These are phyloP conservation scores for Pseudozyma flocculosa DNA, from an alignment of 1,284 basidiomycete genomes.

Conservation along the genomic window DNA sequence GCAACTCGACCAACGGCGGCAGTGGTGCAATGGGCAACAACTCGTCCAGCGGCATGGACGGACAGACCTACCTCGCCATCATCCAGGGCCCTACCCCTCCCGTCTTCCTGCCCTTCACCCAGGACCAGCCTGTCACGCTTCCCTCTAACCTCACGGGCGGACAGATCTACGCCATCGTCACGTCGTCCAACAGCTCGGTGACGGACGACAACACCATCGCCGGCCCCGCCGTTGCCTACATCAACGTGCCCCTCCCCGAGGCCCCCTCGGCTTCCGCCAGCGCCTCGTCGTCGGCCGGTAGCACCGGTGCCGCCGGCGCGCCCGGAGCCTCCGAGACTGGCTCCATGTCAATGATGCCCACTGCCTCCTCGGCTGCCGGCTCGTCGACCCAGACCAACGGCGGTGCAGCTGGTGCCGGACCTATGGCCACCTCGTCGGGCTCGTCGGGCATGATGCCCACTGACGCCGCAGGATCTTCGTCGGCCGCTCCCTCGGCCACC, in stretches of 20 bases:
- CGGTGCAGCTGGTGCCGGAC: no score
- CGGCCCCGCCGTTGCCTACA: conserved; percentile 26
- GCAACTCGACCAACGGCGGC: conserved; percentile 8
- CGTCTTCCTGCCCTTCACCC: conserved; percentile 12
- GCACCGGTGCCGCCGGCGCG: no score
- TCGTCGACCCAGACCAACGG: no score
- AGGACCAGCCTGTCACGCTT: conserved; percentile 12
- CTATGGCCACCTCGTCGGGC: no score
- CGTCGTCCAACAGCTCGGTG: conserved; percentile 12
- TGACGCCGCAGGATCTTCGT: no score
- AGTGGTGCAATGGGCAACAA: background rate
- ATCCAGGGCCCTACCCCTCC: conserved; percentile 23
- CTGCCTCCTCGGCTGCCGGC: no score
- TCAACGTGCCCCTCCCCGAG: conserved; percentile 23
- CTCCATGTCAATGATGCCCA: no score
- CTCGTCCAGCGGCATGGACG: background rate
- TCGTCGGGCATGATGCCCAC: no score
- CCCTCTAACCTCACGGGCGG: conserved; percentile 34
- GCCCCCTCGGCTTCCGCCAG: conserved; percentile 26
- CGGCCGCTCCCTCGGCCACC: no score
- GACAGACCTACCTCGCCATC: conserved; percentile 21
- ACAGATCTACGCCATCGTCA: conserved; percentile 38
- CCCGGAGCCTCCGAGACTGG: no score
- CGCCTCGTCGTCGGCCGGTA: conserved; percentile 1
- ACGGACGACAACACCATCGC: conserved; percentile 38